These are phyloP conservation scores for Leishmania tarentolae DNA, from an alignment of 208 protist genomes.

Conservation along the genomic window DNA sequence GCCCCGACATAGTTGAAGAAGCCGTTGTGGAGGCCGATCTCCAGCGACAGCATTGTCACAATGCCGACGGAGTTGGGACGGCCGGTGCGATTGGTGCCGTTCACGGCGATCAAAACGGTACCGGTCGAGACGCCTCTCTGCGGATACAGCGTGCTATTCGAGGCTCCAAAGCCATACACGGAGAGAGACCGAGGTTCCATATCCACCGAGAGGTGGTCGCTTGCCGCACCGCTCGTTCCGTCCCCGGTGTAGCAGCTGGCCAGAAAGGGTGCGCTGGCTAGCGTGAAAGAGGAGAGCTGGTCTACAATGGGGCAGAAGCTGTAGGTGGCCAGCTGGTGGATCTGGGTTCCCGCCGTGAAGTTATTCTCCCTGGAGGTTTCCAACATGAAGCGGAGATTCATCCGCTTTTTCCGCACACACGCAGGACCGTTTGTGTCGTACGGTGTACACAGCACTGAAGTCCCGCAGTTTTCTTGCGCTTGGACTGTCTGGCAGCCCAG, in stretches of 20 bases:
- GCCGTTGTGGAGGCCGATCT: conserved; percentile 73
- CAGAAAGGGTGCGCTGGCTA: conserved; percentile 45
- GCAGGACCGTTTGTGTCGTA: conserved; percentile 31
- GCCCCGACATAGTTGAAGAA: conserved; percentile 77
- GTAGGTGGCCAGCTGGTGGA: conserved; percentile 47
- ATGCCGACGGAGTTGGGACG: conserved; percentile 45
- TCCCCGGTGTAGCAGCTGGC: conserved; percentile 31
- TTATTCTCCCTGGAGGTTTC: conserved; percentile 55
- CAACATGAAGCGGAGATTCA: conserved; percentile 82
- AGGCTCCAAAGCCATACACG: conserved; percentile 81
- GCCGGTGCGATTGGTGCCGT: conserved; percentile 41
- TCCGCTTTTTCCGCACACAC: conserved; percentile 42
- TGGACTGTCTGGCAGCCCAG: neutral
- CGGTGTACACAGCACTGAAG: conserved; percentile 30
- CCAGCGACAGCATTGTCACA: conserved; percentile 65
- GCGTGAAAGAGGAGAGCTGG: conserved; percentile 54
- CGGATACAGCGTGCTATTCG: conserved; percentile 44
- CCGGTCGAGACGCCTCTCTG: conserved; percentile 39
- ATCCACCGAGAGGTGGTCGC: conserved; percentile 24
- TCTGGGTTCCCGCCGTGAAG: conserved; percentile 4
- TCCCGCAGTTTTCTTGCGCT: conserved; percentile 1
- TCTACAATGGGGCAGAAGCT: conserved; percentile 81
- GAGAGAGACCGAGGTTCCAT: conserved; percentile 54
- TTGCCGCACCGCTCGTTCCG: conserved; percentile 1
- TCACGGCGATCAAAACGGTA: conserved; percentile 62